Base-by-base conservation (phyloP, 768 basidiomycete species). In the Dictyophora rubrovolvata region DNA sequence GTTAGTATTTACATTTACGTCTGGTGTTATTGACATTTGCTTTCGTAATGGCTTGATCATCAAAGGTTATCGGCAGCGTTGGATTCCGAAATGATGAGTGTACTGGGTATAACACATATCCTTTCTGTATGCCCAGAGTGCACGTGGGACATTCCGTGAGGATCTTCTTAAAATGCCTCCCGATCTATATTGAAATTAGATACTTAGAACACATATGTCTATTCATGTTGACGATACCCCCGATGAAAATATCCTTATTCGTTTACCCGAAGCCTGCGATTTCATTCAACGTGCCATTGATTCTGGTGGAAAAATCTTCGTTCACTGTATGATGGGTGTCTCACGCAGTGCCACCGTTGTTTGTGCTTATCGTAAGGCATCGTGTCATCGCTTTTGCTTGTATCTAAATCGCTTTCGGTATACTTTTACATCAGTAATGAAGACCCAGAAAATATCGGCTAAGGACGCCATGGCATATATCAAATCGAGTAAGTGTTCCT, bases 71-170 rank as follows among this genome's bases (percentile, higher is more conserved):
- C 78, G 64, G 84, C 87, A 54, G 87, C 87, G 33, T 78, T 78
- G 63, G 86, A 87, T 36, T 79, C 86, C 22, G 80, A 86, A 67
- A 80, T 83, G 56, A 75, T 89, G 70, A 77, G 81, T 53, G 86
- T 89, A 69, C 82, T 83, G 64, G 80, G 81, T 61, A 85, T 91
- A 61, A 87, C 86, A 5, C 89, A 91, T 70, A 82, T 90, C 54
- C 69, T 91, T 17, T 89, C 87, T 50, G 87, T 89, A 56, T 89
- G 89, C 66, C 69, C 73, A 36, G 89, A 91, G 56, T 74, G 73
- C 59, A 68, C 74, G 0, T 59, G 57, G 57, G 57, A 59, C 22
- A 23, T 53, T 11, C 57, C 57, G 50, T 51, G 20, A 36, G 50
- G 21, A 16, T 11, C 33, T 21, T 21, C n/a, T 37, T 11, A 22